These are phyloP conservation scores for Acidomyces sp. DNA, from an alignment of 495 filamentous ascomycete genomes.

Conservation along the genomic window DNA sequence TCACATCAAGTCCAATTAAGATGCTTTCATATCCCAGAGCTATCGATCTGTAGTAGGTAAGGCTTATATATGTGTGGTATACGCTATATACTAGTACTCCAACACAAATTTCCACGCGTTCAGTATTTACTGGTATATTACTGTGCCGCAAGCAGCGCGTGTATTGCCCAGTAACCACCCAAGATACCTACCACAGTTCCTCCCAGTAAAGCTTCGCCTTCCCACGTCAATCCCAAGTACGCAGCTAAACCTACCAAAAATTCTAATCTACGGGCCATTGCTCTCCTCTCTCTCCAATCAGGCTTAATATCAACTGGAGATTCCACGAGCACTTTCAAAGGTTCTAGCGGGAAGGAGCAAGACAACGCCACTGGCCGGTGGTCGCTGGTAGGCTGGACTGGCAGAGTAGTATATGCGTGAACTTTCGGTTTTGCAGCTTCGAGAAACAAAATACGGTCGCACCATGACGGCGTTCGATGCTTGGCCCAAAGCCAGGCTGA, in stretches of 20 bases:
- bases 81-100: neutral
- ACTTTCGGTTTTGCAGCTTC: slow-evolving; percentile 25
- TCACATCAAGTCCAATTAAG: neutral
- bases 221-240: slow-evolving; percentile 48
- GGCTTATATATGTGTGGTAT: too few relatives aligned
- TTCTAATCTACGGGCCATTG: slow-evolving; percentile 42
- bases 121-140: too few relatives aligned
- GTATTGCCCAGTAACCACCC: slow-evolving; percentile 11
- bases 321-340: slow-evolving; percentile 21
- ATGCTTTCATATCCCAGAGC: too few relatives aligned
- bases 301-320: slow-evolving; percentile 45
- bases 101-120: neutral
- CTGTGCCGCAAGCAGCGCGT: slow-evolving; percentile 6
- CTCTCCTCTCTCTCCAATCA: slow-evolving; percentile 36
- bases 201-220: slow-evolving; percentile 41
- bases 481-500: slow-evolving; percentile 64
- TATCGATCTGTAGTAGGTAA: too few relatives aligned
- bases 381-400: slow-evolving; percentile 64
- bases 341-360: slow-evolving; percentile 41
- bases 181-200: slow-evolving; percentile 10
- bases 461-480: slow-evolving; percentile 86
- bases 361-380: slow-evolving; percentile 70
- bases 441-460: slow-evolving; percentile 75
- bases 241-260: slow-evolving; percentile 43
- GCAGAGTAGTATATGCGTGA: slow-evolving; percentile 56